A percentile compares a stretch with the other conserved stretches of the same genome.
Evolutionary conservation across 257 asterid species (phyloP).

Genomic region (Plantago elongata): DNA sequence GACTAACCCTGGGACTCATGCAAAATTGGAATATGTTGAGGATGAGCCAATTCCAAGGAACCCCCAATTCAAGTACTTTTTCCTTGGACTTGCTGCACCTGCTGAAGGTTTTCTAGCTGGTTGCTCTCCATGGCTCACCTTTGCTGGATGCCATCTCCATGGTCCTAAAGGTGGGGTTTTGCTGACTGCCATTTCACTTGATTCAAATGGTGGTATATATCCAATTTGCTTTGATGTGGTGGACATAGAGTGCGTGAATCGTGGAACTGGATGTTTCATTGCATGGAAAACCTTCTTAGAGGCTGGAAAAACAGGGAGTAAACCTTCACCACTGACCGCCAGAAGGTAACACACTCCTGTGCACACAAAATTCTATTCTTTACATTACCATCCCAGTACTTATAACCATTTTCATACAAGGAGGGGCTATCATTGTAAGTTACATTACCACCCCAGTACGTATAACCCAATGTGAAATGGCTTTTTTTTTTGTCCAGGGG

Average conservation of each 20-base stretch:
- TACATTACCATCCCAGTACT: neutral
- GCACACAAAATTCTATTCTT: neutral
- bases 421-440: too few species aligned
- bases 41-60: neutral
- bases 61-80: neutral
- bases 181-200: neutral
- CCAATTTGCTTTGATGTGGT: neutral
- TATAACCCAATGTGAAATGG: neutral
- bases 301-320: neutral
- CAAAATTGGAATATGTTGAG: neutral
- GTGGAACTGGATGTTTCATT: neutral
- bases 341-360: neutral
- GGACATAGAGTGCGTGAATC: neutral
- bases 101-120: neutral
- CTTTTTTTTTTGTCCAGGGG: neutral
- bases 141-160: conserved; percentile 5
- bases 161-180: neutral
- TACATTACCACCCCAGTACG: too few species aligned
- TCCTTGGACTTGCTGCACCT: neutral
- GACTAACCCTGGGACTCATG: neutral
- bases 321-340: neutral
- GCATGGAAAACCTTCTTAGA: neutral
- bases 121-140: neutral
- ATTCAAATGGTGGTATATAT: neutral
- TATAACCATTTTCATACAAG: too few species aligned